A percentile compares a stretch with the other conserved stretches of the same genome.
Conservation (phyloP, 164 flowering plant genomes). For the Kingdonia uniflora region DNA sequence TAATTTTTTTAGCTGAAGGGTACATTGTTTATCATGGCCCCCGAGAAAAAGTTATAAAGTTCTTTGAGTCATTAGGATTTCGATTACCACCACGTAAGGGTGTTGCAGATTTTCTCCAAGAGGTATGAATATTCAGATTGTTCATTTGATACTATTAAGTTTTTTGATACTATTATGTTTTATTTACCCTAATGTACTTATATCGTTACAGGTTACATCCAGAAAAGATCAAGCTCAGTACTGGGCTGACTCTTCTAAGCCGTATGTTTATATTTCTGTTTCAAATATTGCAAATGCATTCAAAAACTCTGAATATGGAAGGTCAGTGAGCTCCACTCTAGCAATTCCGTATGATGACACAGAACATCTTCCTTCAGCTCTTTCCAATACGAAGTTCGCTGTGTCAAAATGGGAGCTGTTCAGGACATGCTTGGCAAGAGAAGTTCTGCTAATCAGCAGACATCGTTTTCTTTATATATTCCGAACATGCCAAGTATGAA, state of each 20-base stretch:
- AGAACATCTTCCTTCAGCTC: slow-evolving; percentile 46
- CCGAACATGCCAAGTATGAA: slow-evolving; percentile 73
- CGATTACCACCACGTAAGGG: slow-evolving; percentile 70
- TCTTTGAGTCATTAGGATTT: slow-evolving; percentile 82
- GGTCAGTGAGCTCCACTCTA: slow-evolving; percentile 25
- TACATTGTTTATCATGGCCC: slow-evolving; percentile 78
- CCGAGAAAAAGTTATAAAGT: slow-evolving; percentile 49
- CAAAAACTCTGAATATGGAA: slow-evolving; percentile 46
- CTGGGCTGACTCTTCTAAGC: slow-evolving; percentile 72
- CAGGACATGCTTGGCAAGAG: slow-evolving; percentile 54
- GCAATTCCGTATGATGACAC: slow-evolving; percentile 49
- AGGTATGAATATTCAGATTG: too few relatives aligned
- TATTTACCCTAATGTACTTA: too few relatives aligned
- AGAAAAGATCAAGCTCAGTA: slow-evolving; percentile 88
- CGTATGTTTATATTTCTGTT: slow-evolving; percentile 51
- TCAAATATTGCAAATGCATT: slow-evolving; percentile 62
- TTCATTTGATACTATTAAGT: not conserved
- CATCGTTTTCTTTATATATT: slow-evolving; percentile 71
- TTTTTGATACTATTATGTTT: too few relatives aligned
- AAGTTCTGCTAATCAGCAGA: slow-evolving; percentile 47
- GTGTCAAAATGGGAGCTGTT: slow-evolving; percentile 46
- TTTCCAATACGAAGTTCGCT: slow-evolving; percentile 46
- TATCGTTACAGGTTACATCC: slow-evolving; percentile 64
- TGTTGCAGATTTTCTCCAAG: slow-evolving; percentile 93
- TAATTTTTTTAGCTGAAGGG: slow-evolving; percentile 74